Evolutionary conservation across 805 yeast species (phyloP), one percentile per base, ranked within the genome.

Genomic region (Candida verbasci): DNA sequence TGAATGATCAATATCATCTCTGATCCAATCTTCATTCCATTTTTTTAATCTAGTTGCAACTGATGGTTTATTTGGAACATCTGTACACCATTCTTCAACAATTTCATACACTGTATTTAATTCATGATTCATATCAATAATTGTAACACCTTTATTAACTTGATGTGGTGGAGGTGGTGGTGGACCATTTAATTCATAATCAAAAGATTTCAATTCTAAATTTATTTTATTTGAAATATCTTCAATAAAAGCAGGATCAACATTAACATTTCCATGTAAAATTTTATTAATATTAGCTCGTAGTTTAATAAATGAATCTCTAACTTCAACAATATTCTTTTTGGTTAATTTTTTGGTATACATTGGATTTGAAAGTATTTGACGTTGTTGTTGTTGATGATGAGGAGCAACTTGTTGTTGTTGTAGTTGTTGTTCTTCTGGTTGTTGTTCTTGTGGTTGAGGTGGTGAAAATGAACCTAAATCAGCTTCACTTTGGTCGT

Each of bases 1-100:
- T 16, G 38, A 37, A 30, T 40, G 41, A 35, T 43, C 47, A 33
- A 43, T 41, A 17, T 40, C 35, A 32, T 43, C 47, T 17, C 38
- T 27, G 9, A 43, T 37, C 47, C 47, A 43, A 8, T 25, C 40
- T 24, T 39, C 35, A 12, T 42, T 42, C 38, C 40, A 43, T 10
- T 22, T 34, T 16, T 24, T 26, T 9, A 40, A 28, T 15, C 47
- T 26, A 9, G 11, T 28, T 18, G 35, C 34, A 11, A 43, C 38
- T 6, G 42, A 33, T 12, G 21, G 3, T 12, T 30, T 21, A n/a
- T 12, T 9, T 22, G 44, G 39, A 6, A 23, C 32, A 24, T 25
- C 30, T n/a, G 15, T 31, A 24, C 17, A 38, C 47, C 47, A 43
- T 34, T 43, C 47, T 29, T 43, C 43, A 15, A 41, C 9, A n/a